These are phyloP conservation scores for Sicyos baderoa DNA, from an alignment of 306 rosid genomes.

Conservation along the genomic window DNA sequence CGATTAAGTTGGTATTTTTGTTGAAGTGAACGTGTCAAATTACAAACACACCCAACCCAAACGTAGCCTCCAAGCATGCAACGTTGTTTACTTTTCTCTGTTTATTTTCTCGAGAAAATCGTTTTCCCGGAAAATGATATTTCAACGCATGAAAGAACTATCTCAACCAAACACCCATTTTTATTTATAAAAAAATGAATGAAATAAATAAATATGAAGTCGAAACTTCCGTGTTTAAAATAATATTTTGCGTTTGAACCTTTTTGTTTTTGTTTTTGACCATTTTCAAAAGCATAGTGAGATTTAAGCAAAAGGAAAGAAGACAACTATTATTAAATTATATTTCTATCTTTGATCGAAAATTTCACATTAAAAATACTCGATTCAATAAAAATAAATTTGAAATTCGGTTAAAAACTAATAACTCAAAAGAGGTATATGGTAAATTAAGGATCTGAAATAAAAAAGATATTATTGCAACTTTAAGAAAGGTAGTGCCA, in stretches of 20 bases:
- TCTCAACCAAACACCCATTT: constrained; percentile 1
- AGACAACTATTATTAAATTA: neutral
- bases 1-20: too few relatives aligned
- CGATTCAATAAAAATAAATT: too few relatives aligned
- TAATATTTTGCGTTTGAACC: neutral
- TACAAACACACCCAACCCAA: neutral
- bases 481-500: too few relatives aligned
- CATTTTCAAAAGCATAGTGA: neutral
- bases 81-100: neutral
- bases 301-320: neutral
- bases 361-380: too few relatives aligned
- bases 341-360: too few relatives aligned
- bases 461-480: too few relatives aligned
- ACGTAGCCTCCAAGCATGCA: constrained; percentile 17
- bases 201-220: neutral
- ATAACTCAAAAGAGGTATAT: too few relatives aligned
- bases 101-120: neutral
- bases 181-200: neutral
- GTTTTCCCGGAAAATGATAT: neutral
- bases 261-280: neutral
- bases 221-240: neutral
- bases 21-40: neutral
- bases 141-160: constrained; percentile 4
- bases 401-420: too few relatives aligned
- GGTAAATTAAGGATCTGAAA: too few relatives aligned